These are phyloP conservation scores for Aegle marmelos DNA, from an alignment of 345 rosid species.

Conservation along the genomic window DNA sequence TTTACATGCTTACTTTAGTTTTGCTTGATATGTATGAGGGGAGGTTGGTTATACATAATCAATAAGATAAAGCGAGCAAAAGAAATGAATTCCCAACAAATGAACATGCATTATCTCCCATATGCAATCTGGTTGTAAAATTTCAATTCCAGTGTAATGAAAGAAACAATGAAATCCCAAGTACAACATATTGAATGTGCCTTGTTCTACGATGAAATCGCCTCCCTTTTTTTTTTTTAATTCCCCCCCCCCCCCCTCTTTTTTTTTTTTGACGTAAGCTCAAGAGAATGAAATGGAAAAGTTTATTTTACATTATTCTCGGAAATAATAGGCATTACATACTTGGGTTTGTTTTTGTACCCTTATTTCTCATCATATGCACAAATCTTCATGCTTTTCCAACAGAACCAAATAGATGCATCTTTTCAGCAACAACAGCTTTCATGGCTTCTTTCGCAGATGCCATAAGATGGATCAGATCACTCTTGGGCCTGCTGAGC, in stretches of 20 bases:
- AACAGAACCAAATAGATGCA: constrained; percentile 79
- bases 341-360: too few species aligned
- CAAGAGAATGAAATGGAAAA: background rate
- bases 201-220: too few species aligned
- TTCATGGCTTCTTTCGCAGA: constrained; percentile 83
- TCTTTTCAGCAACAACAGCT: constrained; percentile 73
- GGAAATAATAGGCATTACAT: background rate
- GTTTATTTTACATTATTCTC: background rate
- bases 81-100: background rate
- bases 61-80: background rate
- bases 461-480: constrained; percentile 71
- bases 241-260: too few species aligned
- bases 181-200: background rate
- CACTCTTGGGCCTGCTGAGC: constrained; percentile 50
- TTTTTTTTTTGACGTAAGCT: too few species aligned
- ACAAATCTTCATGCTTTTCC: constrained; percentile 60
- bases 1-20: too few species aligned
- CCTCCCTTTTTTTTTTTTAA: too few species aligned
- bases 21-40: background rate
- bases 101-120: background rate
- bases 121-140: background rate
- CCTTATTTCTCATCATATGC: too few species aligned
- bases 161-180: background rate
- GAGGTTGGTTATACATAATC: background rate
- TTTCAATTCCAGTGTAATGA: background rate